A percentile compares a stretch with the other conserved stretches of the same genome.
phyloP scores from a whole-genome alignment of 1,139 yeast species.

The Hyphopichia khmerensis region DNA sequence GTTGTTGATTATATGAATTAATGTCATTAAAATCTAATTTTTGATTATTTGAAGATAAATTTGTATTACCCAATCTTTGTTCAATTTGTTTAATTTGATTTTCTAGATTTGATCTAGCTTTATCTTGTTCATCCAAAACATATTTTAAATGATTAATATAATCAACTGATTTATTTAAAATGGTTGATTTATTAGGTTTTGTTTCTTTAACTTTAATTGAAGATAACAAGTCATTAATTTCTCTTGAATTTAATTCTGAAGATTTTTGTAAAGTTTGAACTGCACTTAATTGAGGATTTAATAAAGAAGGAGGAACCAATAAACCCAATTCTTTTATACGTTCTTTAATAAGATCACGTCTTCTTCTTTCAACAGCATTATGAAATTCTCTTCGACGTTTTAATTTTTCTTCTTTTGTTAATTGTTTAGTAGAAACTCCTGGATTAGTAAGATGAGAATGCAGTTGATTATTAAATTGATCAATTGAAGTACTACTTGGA shows the following conservation, averaged over 20 bases:
- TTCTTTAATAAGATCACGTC: slow-evolving; percentile 76
- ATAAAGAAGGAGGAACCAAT: slow-evolving; percentile 68
- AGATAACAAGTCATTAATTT: slow-evolving; percentile 37
- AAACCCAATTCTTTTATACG: slow-evolving; percentile 71
- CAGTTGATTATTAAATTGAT: background rate
- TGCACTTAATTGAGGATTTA: slow-evolving; percentile 50
- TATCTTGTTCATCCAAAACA: slow-evolving; percentile 38
- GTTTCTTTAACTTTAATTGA: slow-evolving; percentile 56
- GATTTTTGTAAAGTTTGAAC: slow-evolving; percentile 48
- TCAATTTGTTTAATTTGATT: slow-evolving; percentile 14
- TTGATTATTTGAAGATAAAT: background rate
- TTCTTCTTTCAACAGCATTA: slow-evolving; percentile 77
- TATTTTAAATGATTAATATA: slow-evolving; percentile 57
- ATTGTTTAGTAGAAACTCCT: slow-evolving; percentile 36
- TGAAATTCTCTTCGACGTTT: slow-evolving; percentile 74
- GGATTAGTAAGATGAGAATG: slow-evolving; percentile 4
- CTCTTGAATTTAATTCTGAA: slow-evolving; percentile 28
- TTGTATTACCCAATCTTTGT: background rate
- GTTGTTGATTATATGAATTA: background rate
- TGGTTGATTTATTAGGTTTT: slow-evolving; percentile 71
- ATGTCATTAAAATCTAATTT: background rate
- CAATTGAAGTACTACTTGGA: background rate
- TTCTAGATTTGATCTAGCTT: slow-evolving; percentile 20
- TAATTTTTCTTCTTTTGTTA: slow-evolving; percentile 68
- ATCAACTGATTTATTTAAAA: slow-evolving; percentile 66